A percentile compares a stretch with the other conserved stretches of the same genome.
These are phyloP conservation scores for Cyamopsis tetragonoloba DNA, from an alignment of 306 rosid genomes.

Conservation along the genomic window DNA sequence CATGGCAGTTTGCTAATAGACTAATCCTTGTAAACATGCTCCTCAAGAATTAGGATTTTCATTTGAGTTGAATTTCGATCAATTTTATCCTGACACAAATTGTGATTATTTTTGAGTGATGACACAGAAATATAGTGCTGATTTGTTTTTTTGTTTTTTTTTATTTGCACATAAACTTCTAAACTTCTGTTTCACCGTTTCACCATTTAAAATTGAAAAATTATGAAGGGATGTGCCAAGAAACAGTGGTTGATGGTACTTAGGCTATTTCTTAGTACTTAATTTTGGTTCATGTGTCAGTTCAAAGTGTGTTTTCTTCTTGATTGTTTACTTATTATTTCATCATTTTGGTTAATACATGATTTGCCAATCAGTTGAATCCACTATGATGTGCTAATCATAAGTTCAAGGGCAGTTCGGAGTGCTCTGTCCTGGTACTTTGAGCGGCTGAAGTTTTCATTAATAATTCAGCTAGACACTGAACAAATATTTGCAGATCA, in stretches of 20 bases:
- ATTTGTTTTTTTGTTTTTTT: constrained; percentile 31
- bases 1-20: constrained; percentile 34
- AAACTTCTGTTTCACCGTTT: constrained; percentile 13
- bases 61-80: constrained; percentile 43
- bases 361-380: not conserved
- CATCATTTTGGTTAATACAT: not conserved
- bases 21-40: constrained; percentile 33
- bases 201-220: constrained; percentile 1
- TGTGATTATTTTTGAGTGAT: constrained; percentile 36
- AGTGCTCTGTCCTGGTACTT: not conserved
- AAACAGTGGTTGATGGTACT: constrained; percentile 12
- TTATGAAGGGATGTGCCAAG: constrained; percentile 14
- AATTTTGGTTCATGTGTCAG: constrained; percentile 1
- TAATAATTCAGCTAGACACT: not conserved
- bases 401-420: not conserved
- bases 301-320: not conserved
- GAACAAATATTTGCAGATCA: not conserved
- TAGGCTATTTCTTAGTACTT: not conserved
- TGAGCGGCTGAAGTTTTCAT: not conserved
- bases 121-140: constrained; percentile 34
- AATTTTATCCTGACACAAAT: constrained; percentile 39
- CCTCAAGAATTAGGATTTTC: constrained; percentile 27
- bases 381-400: not conserved
- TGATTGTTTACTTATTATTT: not conserved
- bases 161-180: constrained; percentile 24